phyloP scores from a whole-genome alignment of 2,329 filamentous ascomycete species.

The Aspergillus sp. region DNA sequence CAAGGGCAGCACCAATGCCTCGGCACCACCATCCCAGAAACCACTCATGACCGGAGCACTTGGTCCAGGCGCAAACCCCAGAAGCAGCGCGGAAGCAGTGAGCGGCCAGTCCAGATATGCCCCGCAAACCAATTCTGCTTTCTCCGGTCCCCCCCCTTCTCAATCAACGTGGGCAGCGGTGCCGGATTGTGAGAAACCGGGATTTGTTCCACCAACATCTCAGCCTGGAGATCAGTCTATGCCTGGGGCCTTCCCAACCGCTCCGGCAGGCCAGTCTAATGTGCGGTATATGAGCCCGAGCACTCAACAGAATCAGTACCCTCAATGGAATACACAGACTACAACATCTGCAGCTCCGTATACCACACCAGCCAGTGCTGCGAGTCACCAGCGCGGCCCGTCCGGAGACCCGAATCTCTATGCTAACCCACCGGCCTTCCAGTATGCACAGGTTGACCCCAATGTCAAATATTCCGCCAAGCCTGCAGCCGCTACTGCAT shows the following conservation, averaged over 20 bases:
- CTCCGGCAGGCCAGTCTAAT: conserved; percentile 28
- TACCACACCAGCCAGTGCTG: conserved; percentile 17
- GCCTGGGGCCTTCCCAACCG: conserved; percentile 38
- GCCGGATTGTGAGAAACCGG: conserved; percentile 46
- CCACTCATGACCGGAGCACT: conserved; percentile 28
- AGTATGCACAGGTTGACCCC: conserved; percentile 46
- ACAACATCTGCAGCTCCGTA: conserved; percentile 21
- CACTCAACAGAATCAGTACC: conserved; percentile 28
- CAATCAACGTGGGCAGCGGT: conserved; percentile 40
- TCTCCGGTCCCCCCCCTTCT: conserved; percentile 21
- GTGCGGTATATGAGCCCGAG: conserved; percentile 36
- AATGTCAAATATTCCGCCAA: conserved; percentile 47
- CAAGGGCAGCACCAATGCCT: conserved; percentile 12
- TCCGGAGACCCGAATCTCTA: conserved; percentile 36
- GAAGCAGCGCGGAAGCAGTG: conserved; percentile 19
- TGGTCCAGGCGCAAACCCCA: conserved; percentile 12
- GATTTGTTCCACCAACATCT: conserved; percentile 47
- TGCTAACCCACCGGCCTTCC: conserved; percentile 38
- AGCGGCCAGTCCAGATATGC: conserved; percentile 42
- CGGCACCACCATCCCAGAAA: conserved; percentile 15
- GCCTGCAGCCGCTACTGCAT: conserved; percentile 25
- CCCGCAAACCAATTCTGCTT: conserved; percentile 23
- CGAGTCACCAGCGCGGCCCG: conserved; percentile 38
- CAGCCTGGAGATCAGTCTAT: conserved; percentile 32
- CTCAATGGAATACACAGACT: conserved; percentile 22